phyloP scores from a whole-genome alignment of 2,329 filamentous ascomycete species.

The Cucurbitaria berberidis region DNA sequence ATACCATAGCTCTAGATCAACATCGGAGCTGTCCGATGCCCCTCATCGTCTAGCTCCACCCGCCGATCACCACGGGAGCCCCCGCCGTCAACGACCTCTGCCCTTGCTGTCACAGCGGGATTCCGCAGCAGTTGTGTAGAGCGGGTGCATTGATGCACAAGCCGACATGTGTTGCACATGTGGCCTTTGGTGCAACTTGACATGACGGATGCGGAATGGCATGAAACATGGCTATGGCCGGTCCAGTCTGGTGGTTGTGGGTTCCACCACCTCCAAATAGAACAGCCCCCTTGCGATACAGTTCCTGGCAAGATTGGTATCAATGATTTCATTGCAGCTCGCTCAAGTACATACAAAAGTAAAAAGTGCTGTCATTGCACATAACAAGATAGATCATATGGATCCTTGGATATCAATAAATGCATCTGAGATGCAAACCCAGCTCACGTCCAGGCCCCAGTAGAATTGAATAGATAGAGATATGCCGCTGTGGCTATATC shows the following conservation, averaged over 20 bases:
- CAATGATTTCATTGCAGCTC: background rate
- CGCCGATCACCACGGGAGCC: slow-evolving; percentile 3
- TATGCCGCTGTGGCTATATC: slow-evolving; percentile 18
- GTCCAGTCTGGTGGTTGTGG: background rate
- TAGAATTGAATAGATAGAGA: slow-evolving; percentile 8
- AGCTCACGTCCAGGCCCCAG: background rate
- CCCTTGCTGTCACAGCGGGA: background rate
- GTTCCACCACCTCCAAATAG: background rate
- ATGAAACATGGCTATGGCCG: background rate
- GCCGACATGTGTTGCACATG: background rate
- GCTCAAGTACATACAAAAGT: slow-evolving; percentile 4
- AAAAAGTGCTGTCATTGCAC: slow-evolving; percentile 4
- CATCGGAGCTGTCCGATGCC: slow-evolving; percentile 4
- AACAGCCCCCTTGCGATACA: no score
- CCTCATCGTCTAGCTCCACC: background rate
- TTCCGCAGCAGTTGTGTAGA: background rate
- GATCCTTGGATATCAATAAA: slow-evolving; percentile 5
- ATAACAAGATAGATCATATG: slow-evolving; percentile 1
- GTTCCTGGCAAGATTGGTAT: background rate
- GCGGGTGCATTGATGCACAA: background rate
- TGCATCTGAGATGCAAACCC: background rate
- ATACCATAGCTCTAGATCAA: background rate
- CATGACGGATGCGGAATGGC: background rate
- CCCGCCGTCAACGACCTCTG: background rate
- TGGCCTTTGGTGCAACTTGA: background rate